Base-by-base conservation (phyloP, 225 moss, liverwort and hornwort species). In the Asterella californica region DNA sequence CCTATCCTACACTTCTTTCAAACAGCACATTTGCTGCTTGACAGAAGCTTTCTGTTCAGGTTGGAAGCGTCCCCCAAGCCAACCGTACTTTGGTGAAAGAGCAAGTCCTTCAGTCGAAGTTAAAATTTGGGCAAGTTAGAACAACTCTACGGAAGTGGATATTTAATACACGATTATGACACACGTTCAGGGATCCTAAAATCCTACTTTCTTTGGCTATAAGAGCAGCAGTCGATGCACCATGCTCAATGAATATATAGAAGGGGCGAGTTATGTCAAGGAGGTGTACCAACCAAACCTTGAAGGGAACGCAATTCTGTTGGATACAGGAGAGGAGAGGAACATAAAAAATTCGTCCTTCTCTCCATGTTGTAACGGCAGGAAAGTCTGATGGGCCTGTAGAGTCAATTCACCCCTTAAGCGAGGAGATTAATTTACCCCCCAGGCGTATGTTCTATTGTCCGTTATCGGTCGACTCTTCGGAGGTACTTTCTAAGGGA, bases 401-500 rank as follows among this genome's bases (percentile, higher is more conserved):
- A 69, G 15, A 3, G n/a, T 18, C 64, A 27, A 42, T 60, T 77
- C 57, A 65, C 33, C 32, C 17, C 18, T 68, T 18, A 30, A 33
- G 37, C 61, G 4, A 34, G 15, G 49, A 25, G 18, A 0, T 42
- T 25, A 30, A 19, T n/a, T n/a, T n/a, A n/a, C n/a, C n/a, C n/a
- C 29, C 62, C 72, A 29, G 49, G 55, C 57, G 42, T 32, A 67
- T 66, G n/a, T 74, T 14, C 66, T 84, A 84, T 62, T 87, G 79
- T 34, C 76, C 60, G 36, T 82, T 74, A 50, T 55, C 70, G 10
- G 33, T 38, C 2, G 82, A 61, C 18, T 79, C 79, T 87, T 81
- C 87, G 62, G 84, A 75, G 73, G 71, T 86, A 49, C 70, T 72
- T 62, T 92, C 93, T 75, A 86, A 72, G 21, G 86, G 59, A 74